phyloP scores from a whole-genome alignment of 2,329 filamentous ascomycete species.

The Diplodia mutila region DNA sequence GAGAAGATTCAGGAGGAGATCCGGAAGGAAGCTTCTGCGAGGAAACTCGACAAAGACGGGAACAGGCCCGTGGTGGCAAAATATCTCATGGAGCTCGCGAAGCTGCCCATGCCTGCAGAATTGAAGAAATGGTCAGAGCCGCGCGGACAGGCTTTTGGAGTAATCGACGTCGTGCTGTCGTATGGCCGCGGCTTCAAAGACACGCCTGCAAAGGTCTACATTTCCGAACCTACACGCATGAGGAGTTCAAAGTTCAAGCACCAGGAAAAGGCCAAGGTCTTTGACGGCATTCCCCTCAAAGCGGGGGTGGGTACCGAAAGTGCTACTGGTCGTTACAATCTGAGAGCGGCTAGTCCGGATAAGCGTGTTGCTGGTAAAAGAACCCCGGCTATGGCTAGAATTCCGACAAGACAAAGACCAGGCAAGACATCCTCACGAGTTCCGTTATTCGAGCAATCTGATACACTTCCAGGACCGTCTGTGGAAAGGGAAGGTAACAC shows the following conservation, averaged over 20 bases:
- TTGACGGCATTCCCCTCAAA: not conserved
- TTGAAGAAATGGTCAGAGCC: constrained; percentile 38
- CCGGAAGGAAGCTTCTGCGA: constrained; percentile 38
- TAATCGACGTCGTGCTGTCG: constrained; percentile 42
- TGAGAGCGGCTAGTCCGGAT: not conserved
- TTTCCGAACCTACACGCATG: constrained; percentile 6
- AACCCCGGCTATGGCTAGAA: not conserved
- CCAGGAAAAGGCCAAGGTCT: not conserved
- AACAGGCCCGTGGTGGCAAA: constrained; percentile 41
- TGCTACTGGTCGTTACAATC: not conserved
- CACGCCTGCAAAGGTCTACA: not conserved
- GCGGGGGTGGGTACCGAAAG: too few species aligned
- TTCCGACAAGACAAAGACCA: not conserved
- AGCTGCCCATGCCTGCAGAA: constrained; percentile 42
- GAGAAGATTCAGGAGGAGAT: constrained; percentile 37
- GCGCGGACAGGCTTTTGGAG: constrained; percentile 38
- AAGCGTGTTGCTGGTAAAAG: not conserved
- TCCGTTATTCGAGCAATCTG: not conserved
- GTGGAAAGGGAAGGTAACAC: not conserved
- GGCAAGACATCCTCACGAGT: not conserved
- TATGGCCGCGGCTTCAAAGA: constrained; percentile 27
- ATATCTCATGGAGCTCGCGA: constrained; percentile 45
- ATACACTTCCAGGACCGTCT: not conserved
- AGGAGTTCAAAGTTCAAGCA: not conserved
- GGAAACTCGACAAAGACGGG: constrained; percentile 40